phyloP scores from a whole-genome alignment of 2,329 filamentous ascomycete species.

The Didymella pinodella region DNA sequence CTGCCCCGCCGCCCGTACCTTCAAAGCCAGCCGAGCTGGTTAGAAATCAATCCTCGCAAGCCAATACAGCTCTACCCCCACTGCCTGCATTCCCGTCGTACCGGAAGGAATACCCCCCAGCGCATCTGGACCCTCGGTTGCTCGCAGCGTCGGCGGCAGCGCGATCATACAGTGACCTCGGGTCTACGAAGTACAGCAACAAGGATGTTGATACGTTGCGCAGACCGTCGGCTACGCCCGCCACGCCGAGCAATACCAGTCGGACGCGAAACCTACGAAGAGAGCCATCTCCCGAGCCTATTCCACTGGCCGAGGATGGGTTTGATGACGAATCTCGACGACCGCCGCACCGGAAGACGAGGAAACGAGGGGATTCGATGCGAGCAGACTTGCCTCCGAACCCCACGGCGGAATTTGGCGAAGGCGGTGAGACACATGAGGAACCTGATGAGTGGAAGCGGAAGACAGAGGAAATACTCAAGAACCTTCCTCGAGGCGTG shows the following conservation, averaged over 20 bases:
- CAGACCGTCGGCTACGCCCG: slow-evolving; percentile 14
- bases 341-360: slow-evolving; percentile 38
- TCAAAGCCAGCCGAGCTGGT: slow-evolving; percentile 34
- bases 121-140: slow-evolving; percentile 30
- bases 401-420: slow-evolving; percentile 40
- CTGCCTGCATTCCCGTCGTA: slow-evolving; percentile 51
- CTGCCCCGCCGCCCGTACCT: slow-evolving; percentile 26
- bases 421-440: slow-evolving; percentile 32
- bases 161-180: slow-evolving; percentile 39
- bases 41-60: slow-evolving; percentile 17
- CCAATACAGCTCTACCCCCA: slow-evolving; percentile 14
- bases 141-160: slow-evolving; percentile 45
- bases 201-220: slow-evolving; percentile 11
- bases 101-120: slow-evolving; percentile 59
- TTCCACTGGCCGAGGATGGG: slow-evolving; percentile 34
- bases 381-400: slow-evolving; percentile 44
- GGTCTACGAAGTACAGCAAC: slow-evolving; percentile 27
- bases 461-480: slow-evolving; percentile 63
- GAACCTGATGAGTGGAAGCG: slow-evolving; percentile 50
- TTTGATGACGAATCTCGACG: slow-evolving; percentile 29
- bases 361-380: slow-evolving; percentile 40
- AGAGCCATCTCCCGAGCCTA: slow-evolving; percentile 29
- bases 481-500: slow-evolving; percentile 80
- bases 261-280: slow-evolving; percentile 29
- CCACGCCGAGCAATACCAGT: slow-evolving; percentile 25